These are phyloP conservation scores for Yamadazyma paraphyllophila DNA, from an alignment of 805 yeast species.

Conservation along the genomic window DNA sequence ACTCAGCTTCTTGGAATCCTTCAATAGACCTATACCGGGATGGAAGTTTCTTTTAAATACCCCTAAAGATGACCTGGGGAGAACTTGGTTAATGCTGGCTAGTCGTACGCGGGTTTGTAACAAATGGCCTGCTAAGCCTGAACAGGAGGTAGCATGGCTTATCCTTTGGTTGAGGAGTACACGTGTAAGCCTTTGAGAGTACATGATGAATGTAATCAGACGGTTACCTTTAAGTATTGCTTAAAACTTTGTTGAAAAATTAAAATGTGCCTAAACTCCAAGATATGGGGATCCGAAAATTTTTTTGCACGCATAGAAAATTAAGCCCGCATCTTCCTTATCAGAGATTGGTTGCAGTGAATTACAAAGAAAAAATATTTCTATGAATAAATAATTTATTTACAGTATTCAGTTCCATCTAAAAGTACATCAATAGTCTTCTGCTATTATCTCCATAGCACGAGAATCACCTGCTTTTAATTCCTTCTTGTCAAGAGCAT, in stretches of 20 bases:
- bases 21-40: background rate
- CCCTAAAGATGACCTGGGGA: background rate
- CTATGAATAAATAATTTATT: background rate
- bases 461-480: slow-evolving; percentile 63
- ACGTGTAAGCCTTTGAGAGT: background rate
- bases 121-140: background rate
- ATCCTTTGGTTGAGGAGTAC: background rate
- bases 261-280: background rate
- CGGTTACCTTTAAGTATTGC: background rate
- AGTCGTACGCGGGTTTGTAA: slow-evolving; percentile 2
- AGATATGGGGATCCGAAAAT: slow-evolving; percentile 7
- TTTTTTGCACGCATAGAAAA: background rate
- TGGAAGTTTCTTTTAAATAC: slow-evolving; percentile 2
- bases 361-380: no score
- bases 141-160: background rate
- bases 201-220: background rate
- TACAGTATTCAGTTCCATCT: no score
- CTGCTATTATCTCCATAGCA: slow-evolving; percentile 56
- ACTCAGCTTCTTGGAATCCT: background rate
- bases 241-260: background rate
- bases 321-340: background rate
- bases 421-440: background rate
- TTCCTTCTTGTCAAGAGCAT: slow-evolving; percentile 64
- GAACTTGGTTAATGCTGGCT: background rate
- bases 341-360: slow-evolving; percentile 5